Evolutionary conservation across 495 filamentous ascomycete genomes (phyloP).

Genomic region (Bathelium albidoporum): DNA sequence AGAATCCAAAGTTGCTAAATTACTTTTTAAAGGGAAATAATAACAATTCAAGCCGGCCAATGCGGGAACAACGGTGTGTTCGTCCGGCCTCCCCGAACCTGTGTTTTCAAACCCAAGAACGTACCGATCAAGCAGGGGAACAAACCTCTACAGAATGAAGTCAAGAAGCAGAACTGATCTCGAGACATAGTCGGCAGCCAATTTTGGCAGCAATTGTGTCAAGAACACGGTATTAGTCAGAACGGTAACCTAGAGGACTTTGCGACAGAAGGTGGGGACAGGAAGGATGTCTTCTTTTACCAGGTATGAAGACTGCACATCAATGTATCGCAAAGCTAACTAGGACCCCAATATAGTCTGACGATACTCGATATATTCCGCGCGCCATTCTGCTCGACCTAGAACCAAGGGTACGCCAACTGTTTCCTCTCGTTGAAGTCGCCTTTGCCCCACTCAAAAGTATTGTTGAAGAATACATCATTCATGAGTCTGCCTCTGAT

Average conservation of each 20-base stretch:
- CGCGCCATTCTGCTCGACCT: constrained; percentile 91
- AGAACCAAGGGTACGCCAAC: constrained; percentile 65
- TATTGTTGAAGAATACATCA: too few species aligned
- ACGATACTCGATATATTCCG: constrained; percentile 96
- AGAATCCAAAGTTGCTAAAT: too few species aligned
- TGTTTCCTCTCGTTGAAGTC: background rate
- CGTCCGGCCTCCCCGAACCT: too few species aligned
- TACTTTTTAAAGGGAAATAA: constrained; percentile 99
- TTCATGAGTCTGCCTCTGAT: too few species aligned
- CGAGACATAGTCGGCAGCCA: constrained; percentile 64
- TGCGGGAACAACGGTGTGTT: constrained; percentile 96
- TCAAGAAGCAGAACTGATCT: background rate
- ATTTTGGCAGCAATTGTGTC: constrained; percentile 96
- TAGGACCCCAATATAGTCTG: constrained; percentile 42
- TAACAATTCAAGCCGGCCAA: constrained; percentile 97
- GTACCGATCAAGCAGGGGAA: too few species aligned
- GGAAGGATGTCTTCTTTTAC: constrained; percentile 99
- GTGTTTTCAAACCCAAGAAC: too few species aligned
- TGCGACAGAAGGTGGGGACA: constrained; percentile 90
- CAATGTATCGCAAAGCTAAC: too few species aligned
- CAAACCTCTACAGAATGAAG: too few species aligned
- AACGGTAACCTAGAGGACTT: constrained; percentile 94
- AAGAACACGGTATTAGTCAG: constrained; percentile 94
- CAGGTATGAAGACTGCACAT: constrained; percentile 44
- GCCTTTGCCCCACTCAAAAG: too few species aligned